Percentiles rank a stretch among this genome's conserved stretches.
phyloP scores from a whole-genome alignment of 169 alveolate species.

The Eimeria brunetti region DNA sequence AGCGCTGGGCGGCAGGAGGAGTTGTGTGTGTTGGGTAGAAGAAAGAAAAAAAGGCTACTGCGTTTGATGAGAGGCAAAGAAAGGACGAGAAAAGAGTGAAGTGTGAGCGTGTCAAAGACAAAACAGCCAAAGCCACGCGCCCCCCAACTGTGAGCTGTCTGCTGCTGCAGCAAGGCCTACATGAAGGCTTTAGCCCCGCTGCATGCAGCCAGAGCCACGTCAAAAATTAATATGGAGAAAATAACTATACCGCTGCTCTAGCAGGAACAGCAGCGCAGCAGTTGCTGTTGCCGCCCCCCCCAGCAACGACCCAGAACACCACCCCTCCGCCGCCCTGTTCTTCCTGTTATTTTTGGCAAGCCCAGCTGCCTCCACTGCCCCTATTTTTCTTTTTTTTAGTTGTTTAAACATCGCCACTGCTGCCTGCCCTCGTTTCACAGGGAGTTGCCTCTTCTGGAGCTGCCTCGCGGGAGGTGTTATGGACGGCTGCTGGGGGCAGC shows the following conservation, averaged over 20 bases:
- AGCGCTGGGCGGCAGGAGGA: neutral
- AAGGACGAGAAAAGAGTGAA: neutral
- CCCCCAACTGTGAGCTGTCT: neutral
- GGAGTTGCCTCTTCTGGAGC: neutral
- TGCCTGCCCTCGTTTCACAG: neutral
- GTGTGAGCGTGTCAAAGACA: neutral
- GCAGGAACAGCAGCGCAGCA: neutral
- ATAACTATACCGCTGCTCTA: neutral
- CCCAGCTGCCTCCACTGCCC: neutral
- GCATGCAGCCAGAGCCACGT: constrained; percentile 13
- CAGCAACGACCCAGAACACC: constrained; percentile 55
- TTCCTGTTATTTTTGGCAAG: neutral
- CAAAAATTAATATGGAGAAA: neutral
- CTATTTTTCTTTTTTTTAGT: neutral
- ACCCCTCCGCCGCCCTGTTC: neutral
- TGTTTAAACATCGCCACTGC: neutral
- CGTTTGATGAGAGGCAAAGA: neutral
- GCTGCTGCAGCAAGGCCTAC: neutral
- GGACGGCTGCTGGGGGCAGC: neutral
- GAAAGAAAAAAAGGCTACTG: neutral
- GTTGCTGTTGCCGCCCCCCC: constrained; percentile 10
- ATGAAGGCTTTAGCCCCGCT: neutral
- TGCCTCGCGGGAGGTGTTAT: neutral
- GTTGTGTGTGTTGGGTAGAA: neutral
- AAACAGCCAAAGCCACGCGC: neutral